Percentiles rank a stretch among this genome's conserved stretches.
Conservation (phyloP, 2,329 filamentous ascomycete genomes). For the Raffaelea ambrosiae region DNA sequence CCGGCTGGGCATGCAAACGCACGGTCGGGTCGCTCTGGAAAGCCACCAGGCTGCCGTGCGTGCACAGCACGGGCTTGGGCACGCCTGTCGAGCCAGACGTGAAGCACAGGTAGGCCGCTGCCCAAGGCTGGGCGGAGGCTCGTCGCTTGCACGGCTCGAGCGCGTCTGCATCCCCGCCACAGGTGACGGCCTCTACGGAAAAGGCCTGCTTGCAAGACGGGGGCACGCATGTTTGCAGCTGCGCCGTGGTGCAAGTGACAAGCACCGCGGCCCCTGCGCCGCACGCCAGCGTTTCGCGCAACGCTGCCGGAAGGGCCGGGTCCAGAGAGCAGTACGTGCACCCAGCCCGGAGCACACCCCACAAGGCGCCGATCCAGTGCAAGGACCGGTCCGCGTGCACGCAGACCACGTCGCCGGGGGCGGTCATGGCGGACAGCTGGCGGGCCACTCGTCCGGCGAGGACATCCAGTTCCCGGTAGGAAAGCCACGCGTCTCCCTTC, state of each 20-base stretch:
- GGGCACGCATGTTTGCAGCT: neutral
- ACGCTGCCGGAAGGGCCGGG: neutral
- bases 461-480: neutral
- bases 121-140: neutral
- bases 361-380: conserved; percentile 26
- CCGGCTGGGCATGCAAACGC: conserved; percentile 23
- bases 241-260: neutral
- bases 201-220: neutral
- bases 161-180: too few species aligned
- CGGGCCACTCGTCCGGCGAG: neutral
- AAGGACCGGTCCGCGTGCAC: conserved; percentile 23
- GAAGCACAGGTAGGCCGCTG: conserved; percentile 30
- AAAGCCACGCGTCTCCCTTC: neutral
- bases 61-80: conserved; percentile 31
- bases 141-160: neutral
- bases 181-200: too few species aligned
- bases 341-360: conserved; percentile 22
- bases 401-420: conserved; percentile 19
- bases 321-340: conserved; percentile 23
- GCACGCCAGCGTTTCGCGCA: neutral
- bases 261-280: neutral
- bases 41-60: conserved; percentile 24
- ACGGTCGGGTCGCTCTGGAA: conserved; percentile 24
- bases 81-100: conserved; percentile 35
- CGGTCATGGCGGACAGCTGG: neutral